Conservation (phyloP, 2,329 filamentous ascomycete species). For the Chaetomium sp. region DNA sequence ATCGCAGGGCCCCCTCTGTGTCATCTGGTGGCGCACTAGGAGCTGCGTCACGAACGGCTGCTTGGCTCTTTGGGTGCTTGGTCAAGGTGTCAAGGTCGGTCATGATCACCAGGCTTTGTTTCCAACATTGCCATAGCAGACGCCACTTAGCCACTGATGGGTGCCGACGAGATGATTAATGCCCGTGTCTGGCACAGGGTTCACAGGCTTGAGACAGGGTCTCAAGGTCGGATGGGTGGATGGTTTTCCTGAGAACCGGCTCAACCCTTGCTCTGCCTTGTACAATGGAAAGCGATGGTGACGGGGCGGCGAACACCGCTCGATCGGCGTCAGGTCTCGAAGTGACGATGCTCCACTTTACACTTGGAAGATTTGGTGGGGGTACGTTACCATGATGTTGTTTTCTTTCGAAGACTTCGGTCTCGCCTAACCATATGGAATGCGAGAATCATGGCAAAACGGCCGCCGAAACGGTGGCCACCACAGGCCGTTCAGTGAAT, state of each 20-base stretch:
- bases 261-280: not conserved
- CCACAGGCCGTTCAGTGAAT: not conserved
- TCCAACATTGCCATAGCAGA: not conserved
- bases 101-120: not conserved
- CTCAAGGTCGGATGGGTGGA: too few species aligned
- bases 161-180: not conserved
- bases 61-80: not conserved
- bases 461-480: not conserved
- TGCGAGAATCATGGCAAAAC: not conserved
- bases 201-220: not conserved
- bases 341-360: slow-evolving; percentile 10
- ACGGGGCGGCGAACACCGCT: slow-evolving; percentile 5
- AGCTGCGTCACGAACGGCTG: not conserved
- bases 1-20: not conserved
- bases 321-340: slow-evolving; percentile 5
- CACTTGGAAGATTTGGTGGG: not conserved
- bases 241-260: slow-evolving; percentile 1
- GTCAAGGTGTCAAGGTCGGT: too few species aligned
- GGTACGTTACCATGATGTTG: not conserved
- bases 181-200: not conserved
- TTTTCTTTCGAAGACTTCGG: slow-evolving; percentile 2
- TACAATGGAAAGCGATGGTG: not conserved
- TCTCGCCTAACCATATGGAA: not conserved
- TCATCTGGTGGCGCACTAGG: not conserved
- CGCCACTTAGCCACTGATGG: not conserved